These are phyloP conservation scores for Dryas drummondii DNA, from an alignment of 306 rosid species.

Conservation along the genomic window DNA sequence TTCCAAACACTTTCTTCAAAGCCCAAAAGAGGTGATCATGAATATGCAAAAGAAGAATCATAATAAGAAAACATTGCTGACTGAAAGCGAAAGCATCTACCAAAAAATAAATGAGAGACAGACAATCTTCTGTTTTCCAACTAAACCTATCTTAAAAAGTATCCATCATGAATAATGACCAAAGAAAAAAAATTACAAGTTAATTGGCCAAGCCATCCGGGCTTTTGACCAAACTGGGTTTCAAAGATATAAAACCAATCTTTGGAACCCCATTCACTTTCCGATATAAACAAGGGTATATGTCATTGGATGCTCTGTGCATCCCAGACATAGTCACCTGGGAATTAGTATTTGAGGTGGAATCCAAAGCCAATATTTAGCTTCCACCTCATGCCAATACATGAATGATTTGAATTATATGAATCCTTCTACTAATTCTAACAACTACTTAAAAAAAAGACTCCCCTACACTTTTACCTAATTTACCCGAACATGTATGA, in stretches of 20 bases:
- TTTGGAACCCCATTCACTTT: slow-evolving; percentile 48
- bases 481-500: slow-evolving; percentile 35
- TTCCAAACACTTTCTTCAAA: slow-evolving; percentile 41
- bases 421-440: slow-evolving; percentile 47
- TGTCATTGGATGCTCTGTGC: slow-evolving; percentile 88
- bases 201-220: slow-evolving; percentile 54
- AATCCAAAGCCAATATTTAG: slow-evolving; percentile 78
- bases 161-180: slow-evolving; percentile 40
- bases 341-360: slow-evolving; percentile 59
- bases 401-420: slow-evolving; percentile 39
- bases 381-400: slow-evolving; percentile 48
- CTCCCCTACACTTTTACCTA: slow-evolving; percentile 23
- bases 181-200: slow-evolving; percentile 33
- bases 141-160: slow-evolving; percentile 37
- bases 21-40: slow-evolving; percentile 13
- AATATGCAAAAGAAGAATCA: slow-evolving; percentile 38
- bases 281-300: slow-evolving; percentile 47
- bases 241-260: slow-evolving; percentile 80
- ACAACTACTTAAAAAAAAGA: slow-evolving; percentile 23
- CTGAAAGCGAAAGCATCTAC: slow-evolving; percentile 40
- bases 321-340: slow-evolving; percentile 50
- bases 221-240: slow-evolving; percentile 48
- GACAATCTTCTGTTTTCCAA: slow-evolving; percentile 35
- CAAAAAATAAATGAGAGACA: slow-evolving; percentile 27
- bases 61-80: slow-evolving; percentile 16